Percentiles rank a stretch among this genome's conserved stretches.
phyloP scores from a whole-genome alignment of 352 stramenopile species.

The Pythium biforme region DNA sequence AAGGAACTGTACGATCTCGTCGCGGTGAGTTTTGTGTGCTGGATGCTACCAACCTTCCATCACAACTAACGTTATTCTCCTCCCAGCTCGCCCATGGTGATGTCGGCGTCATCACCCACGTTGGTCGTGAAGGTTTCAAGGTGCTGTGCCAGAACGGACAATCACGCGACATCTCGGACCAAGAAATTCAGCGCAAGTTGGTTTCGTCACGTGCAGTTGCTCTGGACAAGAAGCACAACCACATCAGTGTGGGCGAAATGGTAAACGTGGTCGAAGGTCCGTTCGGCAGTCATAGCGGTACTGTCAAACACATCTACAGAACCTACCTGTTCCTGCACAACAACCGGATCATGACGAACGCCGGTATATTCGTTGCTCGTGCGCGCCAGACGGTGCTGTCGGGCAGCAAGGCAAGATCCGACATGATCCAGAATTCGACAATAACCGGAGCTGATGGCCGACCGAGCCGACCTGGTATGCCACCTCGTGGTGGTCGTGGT shows the following conservation, averaged over 20 bases:
- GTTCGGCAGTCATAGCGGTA: conserved; percentile 83
- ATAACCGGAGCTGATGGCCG: conserved; percentile 66
- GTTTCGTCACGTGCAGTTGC: conserved; percentile 78
- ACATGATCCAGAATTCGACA: conserved; percentile 86
- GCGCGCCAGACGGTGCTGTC: conserved; percentile 80
- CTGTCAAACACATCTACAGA: conserved; percentile 90
- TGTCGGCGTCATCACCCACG: conserved; percentile 90
- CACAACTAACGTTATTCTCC: not conserved
- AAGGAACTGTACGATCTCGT: conserved; percentile 91
- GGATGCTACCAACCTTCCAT: not conserved
- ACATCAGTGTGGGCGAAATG: conserved; percentile 88
- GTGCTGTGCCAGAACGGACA: conserved; percentile 87
- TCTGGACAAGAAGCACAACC: conserved; percentile 89
- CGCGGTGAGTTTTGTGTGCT: conserved; percentile 38
- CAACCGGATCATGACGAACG: conserved; percentile 87
- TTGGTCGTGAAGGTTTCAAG: conserved; percentile 85
- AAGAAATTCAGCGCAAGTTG: conserved; percentile 90
- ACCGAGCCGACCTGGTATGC: conserved; percentile 30
- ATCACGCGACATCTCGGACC: conserved; percentile 78
- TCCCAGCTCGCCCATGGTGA: conserved; percentile 75
- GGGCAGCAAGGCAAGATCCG: conserved; percentile 81
- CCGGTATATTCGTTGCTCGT: conserved; percentile 87
- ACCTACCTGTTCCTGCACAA: conserved; percentile 90
- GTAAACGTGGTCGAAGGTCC: conserved; percentile 87
- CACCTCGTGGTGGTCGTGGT: conserved; percentile 36